phyloP scores from a whole-genome alignment of 257 asterid genomes.

The Solanum corneliomulleri region DNA sequence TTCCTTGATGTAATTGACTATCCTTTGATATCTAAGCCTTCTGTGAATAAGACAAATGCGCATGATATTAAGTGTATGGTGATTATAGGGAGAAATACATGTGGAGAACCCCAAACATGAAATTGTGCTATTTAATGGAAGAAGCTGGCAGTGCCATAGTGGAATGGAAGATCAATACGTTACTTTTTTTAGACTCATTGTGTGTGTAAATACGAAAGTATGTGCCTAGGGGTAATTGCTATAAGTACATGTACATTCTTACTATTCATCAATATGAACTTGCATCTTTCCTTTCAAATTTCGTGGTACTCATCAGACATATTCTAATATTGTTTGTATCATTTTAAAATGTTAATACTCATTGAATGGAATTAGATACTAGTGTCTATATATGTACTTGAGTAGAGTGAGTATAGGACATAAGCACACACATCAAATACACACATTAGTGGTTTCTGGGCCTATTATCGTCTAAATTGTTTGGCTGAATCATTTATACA shows the following conservation, averaged over 20 bases:
- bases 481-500: constrained; percentile 11
- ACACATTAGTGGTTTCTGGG: background rate
- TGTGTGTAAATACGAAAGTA: background rate
- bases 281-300: background rate
- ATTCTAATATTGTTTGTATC: background rate
- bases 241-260: background rate
- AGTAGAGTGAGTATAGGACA: background rate
- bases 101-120: background rate
- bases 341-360: background rate
- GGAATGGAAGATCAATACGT: background rate
- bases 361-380: background rate
- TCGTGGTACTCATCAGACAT: background rate
- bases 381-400: background rate
- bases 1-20: background rate
- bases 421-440: background rate
- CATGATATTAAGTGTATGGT: background rate
- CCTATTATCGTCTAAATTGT: background rate
- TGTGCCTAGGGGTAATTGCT: background rate
- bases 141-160: background rate
- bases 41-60: background rate
- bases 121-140: background rate
- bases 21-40: background rate
- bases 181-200: background rate
- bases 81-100: background rate
- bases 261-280: background rate